phyloP scores from a whole-genome alignment of 495 filamentous ascomycete genomes.

The Penicillium waksmanii region DNA sequence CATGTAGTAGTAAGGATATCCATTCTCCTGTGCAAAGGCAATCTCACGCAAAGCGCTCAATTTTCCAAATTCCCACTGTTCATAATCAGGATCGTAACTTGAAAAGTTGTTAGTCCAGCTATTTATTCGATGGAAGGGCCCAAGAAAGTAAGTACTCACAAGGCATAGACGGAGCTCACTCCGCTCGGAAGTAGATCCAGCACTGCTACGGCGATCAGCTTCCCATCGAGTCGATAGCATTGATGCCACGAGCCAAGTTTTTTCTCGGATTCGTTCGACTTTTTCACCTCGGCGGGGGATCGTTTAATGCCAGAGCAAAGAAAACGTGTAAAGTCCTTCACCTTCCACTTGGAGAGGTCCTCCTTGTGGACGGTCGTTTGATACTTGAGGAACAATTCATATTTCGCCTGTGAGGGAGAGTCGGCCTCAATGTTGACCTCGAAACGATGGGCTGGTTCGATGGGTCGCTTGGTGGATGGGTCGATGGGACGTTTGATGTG shows the following conservation, averaged over 20 bases:
- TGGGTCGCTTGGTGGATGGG: constrained; percentile 54
- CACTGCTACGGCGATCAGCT: constrained; percentile 85
- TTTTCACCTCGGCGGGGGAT: constrained; percentile 35
- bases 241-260: constrained; percentile 90
- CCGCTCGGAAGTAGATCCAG: constrained; percentile 84
- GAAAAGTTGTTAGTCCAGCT: constrained; percentile 5
- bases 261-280: constrained; percentile 53
- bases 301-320: constrained; percentile 82
- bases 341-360: constrained; percentile 64
- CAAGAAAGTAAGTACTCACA: constrained; percentile 49
- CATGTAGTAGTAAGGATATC: constrained; percentile 78
- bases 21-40: constrained; percentile 71
- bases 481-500: constrained; percentile 58
- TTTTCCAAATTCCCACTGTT: constrained; percentile 82
- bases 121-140: not conserved
- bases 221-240: constrained; percentile 89
- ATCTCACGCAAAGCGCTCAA: constrained; percentile 86
- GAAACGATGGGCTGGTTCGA: constrained; percentile 78
- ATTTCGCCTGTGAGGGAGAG: constrained; percentile 85
- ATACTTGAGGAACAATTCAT: constrained; percentile 79
- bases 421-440: constrained; percentile 80
- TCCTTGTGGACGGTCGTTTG: constrained; percentile 82
- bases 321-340: constrained; percentile 75
- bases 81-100: constrained; percentile 80
- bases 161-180: constrained; percentile 93